Conservation (phyloP, 208 protist species). For the Acanthamoeba royreba region DNA sequence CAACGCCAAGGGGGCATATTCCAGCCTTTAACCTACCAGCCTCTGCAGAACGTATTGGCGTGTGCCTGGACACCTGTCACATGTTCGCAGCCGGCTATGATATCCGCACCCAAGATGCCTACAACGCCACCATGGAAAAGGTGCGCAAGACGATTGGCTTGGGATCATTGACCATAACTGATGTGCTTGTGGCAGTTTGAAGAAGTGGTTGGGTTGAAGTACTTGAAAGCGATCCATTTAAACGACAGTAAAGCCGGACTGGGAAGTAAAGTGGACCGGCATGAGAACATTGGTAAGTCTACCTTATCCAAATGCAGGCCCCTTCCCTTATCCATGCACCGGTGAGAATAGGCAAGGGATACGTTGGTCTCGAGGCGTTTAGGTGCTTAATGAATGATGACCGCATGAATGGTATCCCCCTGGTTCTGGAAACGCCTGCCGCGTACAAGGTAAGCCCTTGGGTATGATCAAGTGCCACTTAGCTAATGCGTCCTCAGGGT, state of each 20-base stretch:
- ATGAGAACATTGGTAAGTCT: conserved; percentile 45
- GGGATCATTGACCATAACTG: neutral
- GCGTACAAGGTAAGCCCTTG: neutral
- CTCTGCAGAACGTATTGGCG: conserved; percentile 55
- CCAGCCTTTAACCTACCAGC: no score
- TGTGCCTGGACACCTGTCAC: conserved; percentile 74
- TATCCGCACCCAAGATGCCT: conserved; percentile 11
- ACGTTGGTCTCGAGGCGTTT: conserved; percentile 49
- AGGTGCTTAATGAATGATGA: conserved; percentile 58
- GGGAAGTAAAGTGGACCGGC: conserved; percentile 40
- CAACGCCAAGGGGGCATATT: neutral
- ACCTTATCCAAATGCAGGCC: neutral
- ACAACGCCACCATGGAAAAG: neutral
- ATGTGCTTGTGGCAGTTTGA: conserved; percentile 61
- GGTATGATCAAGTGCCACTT: neutral
- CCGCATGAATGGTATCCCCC: conserved; percentile 55
- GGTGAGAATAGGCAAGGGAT: conserved; percentile 48
- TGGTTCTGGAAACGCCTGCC: conserved; percentile 62
- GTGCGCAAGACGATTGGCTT: neutral
- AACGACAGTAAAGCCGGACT: conserved; percentile 63
- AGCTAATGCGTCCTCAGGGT: neutral
- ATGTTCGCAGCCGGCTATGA: conserved; percentile 73
- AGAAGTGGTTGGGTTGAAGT: conserved; percentile 63
- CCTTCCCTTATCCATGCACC: neutral
- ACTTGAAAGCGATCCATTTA: conserved; percentile 65